Evolutionary conservation across 2,329 filamentous ascomycete species (phyloP).

Genomic region (Aspergillus sergii): DNA sequence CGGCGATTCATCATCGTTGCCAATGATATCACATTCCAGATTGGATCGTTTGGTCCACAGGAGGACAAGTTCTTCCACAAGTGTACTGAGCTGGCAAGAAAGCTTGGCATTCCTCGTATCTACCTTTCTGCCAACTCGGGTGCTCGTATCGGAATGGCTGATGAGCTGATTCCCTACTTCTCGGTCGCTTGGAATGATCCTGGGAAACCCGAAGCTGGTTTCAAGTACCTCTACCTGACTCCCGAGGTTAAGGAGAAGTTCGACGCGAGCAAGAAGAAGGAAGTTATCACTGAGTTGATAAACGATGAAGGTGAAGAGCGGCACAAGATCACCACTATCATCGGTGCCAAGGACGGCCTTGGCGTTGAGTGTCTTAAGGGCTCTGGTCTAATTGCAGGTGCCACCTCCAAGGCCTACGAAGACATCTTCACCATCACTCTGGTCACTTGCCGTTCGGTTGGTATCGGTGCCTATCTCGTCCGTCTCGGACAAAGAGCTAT

Average conservation of each 20-base stretch:
- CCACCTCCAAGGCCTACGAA: slow-evolving; percentile 94
- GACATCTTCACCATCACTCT: slow-evolving; percentile 98
- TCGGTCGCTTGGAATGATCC: slow-evolving; percentile 94
- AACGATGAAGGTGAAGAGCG: slow-evolving; percentile 85
- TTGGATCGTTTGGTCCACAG: slow-evolving; percentile 93
- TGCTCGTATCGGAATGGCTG: slow-evolving; percentile 93
- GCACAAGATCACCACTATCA: slow-evolving; percentile 89
- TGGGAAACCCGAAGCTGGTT: slow-evolving; percentile 78
- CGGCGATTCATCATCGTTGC: slow-evolving; percentile 93
- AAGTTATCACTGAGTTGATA: slow-evolving; percentile 86
- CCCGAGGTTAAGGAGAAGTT: slow-evolving; percentile 85
- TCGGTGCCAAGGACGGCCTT: slow-evolving; percentile 92
- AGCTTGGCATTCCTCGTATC: slow-evolving; percentile 92
- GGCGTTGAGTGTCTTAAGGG: slow-evolving; percentile 97
- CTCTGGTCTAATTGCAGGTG: slow-evolving; percentile 96
- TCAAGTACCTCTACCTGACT: slow-evolving; percentile 95
- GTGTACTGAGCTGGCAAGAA: slow-evolving; percentile 93
- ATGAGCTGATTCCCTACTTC: slow-evolving; percentile 96
- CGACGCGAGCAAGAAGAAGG: slow-evolving; percentile 71
- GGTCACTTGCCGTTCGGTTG: slow-evolving; percentile 96
- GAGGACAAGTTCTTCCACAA: slow-evolving; percentile 99
- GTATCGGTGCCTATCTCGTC: slow-evolving; percentile 98
- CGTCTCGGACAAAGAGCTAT: slow-evolving; percentile 97
- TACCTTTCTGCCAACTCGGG: slow-evolving; percentile 99
- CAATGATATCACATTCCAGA: slow-evolving; percentile 99